These are phyloP conservation scores for Epichloe gansuensis DNA, from an alignment of 2,329 filamentous ascomycete genomes.

Conservation along the genomic window DNA sequence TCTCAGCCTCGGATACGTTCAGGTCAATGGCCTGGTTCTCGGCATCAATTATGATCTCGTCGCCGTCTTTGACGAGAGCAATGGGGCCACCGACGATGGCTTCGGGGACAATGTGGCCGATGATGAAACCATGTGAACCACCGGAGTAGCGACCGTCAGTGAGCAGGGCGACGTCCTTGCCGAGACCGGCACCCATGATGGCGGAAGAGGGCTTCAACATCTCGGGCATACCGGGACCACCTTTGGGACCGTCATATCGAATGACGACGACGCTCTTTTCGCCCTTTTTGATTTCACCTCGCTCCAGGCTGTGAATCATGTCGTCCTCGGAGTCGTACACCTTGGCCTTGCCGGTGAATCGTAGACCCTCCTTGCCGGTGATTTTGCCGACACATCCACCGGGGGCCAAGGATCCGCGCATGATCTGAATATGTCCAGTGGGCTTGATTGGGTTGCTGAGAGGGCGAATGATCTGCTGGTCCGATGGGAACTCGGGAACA, in stretches of 20 bases:
- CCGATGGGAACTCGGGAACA: constrained; percentile 60
- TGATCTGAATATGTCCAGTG: constrained; percentile 79
- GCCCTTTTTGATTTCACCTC: constrained; percentile 65
- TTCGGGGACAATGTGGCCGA: constrained; percentile 79
- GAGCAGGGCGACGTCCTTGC: constrained; percentile 60
- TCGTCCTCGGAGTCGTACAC: constrained; percentile 76
- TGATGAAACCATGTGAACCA: constrained; percentile 74
- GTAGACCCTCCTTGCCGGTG: constrained; percentile 82
- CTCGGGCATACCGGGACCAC: constrained; percentile 89
- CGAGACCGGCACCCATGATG: constrained; percentile 81
- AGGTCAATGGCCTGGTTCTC: constrained; percentile 58
- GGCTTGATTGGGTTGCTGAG: constrained; percentile 74
- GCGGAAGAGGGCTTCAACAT: constrained; percentile 87
- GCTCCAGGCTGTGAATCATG: constrained; percentile 65
- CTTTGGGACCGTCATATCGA: constrained; percentile 86
- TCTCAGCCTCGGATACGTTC: constrained; percentile 51
- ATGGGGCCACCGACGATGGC: constrained; percentile 79
- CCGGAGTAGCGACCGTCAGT: constrained; percentile 69
- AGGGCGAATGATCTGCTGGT: constrained; percentile 71
- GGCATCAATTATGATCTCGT: constrained; percentile 70
- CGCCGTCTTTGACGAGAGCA: constrained; percentile 67
- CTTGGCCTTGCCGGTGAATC: constrained; percentile 66
- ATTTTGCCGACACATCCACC: constrained; percentile 86
- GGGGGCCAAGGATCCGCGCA: constrained; percentile 73
- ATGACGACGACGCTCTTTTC: constrained; percentile 87